These are phyloP conservation scores for Tricharina praecox DNA, from an alignment of 495 filamentous ascomycete species.

Conservation along the genomic window DNA sequence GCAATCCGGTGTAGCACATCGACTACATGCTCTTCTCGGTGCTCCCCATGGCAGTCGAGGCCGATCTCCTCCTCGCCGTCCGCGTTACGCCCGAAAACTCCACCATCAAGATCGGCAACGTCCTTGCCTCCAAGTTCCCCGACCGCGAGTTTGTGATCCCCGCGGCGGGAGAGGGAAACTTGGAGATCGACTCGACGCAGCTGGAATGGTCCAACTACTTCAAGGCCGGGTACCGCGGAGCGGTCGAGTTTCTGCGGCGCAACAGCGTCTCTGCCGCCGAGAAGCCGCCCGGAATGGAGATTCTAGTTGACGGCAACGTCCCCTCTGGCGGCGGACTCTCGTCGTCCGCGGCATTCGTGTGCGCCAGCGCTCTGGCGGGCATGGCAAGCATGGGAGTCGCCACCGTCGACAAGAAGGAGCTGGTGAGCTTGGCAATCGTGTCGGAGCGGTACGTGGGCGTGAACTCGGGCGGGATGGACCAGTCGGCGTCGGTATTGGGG, in stretches of 20 bases:
- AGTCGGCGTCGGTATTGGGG: conserved; percentile 91
- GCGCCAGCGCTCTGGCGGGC: conserved; percentile 72
- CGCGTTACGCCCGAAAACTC: conserved; percentile 31
- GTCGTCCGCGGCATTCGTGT: conserved; percentile 88
- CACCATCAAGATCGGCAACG: conserved; percentile 58
- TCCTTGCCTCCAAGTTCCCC: conserved; percentile 55
- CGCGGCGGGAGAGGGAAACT: conserved; percentile 35
- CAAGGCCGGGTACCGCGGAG: conserved; percentile 73
- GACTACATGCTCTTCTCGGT: conserved; percentile 96
- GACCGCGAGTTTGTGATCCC: conserved; percentile 59
- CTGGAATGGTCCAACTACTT: conserved; percentile 99
- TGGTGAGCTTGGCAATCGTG: conserved; percentile 81
- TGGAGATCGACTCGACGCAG: conserved; percentile 65
- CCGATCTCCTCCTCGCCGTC: conserved; percentile 83
- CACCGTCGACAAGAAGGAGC: conserved; percentile 67
- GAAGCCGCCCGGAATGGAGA: conserved; percentile 60
- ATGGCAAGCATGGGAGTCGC: conserved; percentile 70
- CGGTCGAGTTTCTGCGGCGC: conserved; percentile 59
- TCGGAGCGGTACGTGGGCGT: conserved; percentile 90
- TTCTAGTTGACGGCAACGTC: conserved; percentile 80
- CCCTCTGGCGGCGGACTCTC: conserved; percentile 82
- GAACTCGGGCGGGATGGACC: conserved; percentile 96
- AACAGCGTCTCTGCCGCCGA: conserved; percentile 40
- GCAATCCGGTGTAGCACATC: too few species aligned
- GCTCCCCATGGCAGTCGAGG: conserved; percentile 82